Base-by-base conservation (phyloP, 257 asterid species). In the Knoxia roxburghii region DNA sequence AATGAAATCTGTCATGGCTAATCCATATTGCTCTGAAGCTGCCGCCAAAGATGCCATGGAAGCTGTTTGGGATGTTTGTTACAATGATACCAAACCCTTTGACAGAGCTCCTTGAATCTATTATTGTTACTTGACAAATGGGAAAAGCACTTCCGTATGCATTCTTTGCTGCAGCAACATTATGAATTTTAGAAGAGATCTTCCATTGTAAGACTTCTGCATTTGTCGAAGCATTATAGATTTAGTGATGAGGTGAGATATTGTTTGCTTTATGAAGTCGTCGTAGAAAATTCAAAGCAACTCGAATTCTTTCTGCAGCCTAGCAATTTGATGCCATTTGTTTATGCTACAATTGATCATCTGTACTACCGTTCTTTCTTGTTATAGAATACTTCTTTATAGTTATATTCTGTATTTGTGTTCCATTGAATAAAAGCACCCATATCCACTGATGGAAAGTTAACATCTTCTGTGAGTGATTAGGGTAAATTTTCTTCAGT, bases 51-150 rank as follows among this genome's bases (percentile, higher is more conserved):
- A 90, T 68, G 97, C 95, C 55, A 80, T 86, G 95, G 95, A 86
- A 72, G 95, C 91, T 71, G 95, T 93, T 74, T 93, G 99, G 97
- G 91, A 93, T 81, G 72, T 80, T 71, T 93, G 99, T 75, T 93
- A 93, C 73, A 88, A 90, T 50, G 97, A 93, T 59, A 88, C 97
- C 14, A 77, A 78, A 74, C 99, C 97, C 48, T 93, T 90, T 75
- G 99, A 93, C 39, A 77, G 92, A 73, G 95, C 89, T 76, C 91
- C 90, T 61, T 91, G 95, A 91, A 49, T 53, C 18, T 4, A 59
- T 35, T 26, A 23, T 7, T 0, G 49, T 20, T 29, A 20, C 54
- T 55, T 55, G 41, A 33, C 45, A 18, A 10, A 13, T 18, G 29
- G 30, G 20, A 32, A 61, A 30, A 5, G 12, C 58, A n/a, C 46